Percentiles rank a stretch among this genome's conserved stretches.
These are phyloP conservation scores for Nannochloris sp. DNA, from an alignment of 139 green algal genomes.

Conservation along the genomic window DNA sequence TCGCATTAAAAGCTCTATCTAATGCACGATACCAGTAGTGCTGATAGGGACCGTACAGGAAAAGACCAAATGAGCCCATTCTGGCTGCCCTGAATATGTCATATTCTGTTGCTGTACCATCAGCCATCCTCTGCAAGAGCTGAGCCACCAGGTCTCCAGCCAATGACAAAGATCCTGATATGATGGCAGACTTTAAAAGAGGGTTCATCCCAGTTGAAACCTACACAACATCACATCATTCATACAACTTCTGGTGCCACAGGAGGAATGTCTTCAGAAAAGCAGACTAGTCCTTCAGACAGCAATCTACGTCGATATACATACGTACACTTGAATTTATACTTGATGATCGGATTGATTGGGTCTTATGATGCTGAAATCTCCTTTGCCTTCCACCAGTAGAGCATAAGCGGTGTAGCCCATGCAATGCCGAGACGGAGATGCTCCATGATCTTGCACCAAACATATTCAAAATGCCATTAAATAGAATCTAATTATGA, in stretches of 20 bases:
- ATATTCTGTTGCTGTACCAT: constrained; percentile 15
- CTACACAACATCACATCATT: not conserved
- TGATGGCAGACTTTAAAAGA: constrained; percentile 52
- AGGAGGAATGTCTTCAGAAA: not conserved
- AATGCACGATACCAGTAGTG: constrained; percentile 53
- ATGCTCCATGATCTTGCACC: no score
- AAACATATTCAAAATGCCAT: no score
- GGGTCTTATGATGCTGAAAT: no score
- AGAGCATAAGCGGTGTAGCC: not conserved
- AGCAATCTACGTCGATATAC: no score
- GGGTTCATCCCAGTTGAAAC: constrained; percentile 10
- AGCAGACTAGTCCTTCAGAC: not conserved
- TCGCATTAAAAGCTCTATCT: constrained; percentile 37
- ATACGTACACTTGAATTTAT: no score
- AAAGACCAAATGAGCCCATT: constrained; percentile 67
- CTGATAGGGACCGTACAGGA: constrained; percentile 69
- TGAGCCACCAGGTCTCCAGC: constrained; percentile 63
- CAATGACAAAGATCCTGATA: constrained; percentile 49
- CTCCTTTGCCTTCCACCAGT: no score
- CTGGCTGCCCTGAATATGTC: constrained; percentile 42
- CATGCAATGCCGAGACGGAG: no score
- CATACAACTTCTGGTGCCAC: no score
- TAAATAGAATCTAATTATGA: no score
- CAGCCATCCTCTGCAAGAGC: constrained; percentile 15
- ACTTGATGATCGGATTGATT: no score